phyloP scores from a whole-genome alignment of 202 grass and related monocot species.

The Zizania palustris region DNA sequence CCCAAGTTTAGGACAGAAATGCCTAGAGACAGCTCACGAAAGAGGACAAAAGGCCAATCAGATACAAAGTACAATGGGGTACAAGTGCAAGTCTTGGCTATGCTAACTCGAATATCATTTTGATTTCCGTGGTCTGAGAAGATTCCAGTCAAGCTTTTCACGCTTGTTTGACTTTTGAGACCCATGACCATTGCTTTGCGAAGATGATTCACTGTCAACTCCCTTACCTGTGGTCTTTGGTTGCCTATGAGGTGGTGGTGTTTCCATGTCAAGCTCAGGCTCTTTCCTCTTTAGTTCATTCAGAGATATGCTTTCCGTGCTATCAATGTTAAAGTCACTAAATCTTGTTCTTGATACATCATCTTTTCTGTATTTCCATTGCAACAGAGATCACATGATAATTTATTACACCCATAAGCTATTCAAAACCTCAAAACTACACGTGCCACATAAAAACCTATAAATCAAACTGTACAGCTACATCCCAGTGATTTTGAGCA shows the following conservation, averaged over 20 bases:
- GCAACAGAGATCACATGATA: not conserved
- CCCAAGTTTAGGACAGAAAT: not conserved
- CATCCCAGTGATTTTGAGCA: not conserved
- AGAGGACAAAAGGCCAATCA: not conserved
- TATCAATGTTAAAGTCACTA: constrained; percentile 29
- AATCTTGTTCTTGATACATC: constrained; percentile 42
- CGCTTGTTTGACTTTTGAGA: constrained; percentile 54
- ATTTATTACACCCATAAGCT: not conserved
- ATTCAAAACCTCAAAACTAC: not conserved
- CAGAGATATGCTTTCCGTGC: constrained; percentile 53
- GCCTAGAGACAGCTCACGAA: not conserved
- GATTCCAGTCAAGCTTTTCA: constrained; percentile 65
- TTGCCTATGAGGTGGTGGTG: constrained; percentile 33
- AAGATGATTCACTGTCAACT: constrained; percentile 43
- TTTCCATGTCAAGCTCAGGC: constrained; percentile 55
- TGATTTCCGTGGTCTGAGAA: constrained; percentile 57
- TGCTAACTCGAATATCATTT: constrained; percentile 18
- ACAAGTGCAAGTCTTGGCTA: constrained; percentile 19
- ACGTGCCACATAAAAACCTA: not conserved
- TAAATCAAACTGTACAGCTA: not conserved
- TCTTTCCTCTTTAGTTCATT: constrained; percentile 74
- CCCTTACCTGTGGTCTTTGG: constrained; percentile 41
- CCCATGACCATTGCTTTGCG: constrained; percentile 50
- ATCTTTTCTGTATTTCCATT: constrained; percentile 45
- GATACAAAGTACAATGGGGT: constrained; percentile 38